These are phyloP conservation scores for Ploettnerulaceae sp. DNA, from an alignment of 2,329 filamentous ascomycete species.

Conservation along the genomic window DNA sequence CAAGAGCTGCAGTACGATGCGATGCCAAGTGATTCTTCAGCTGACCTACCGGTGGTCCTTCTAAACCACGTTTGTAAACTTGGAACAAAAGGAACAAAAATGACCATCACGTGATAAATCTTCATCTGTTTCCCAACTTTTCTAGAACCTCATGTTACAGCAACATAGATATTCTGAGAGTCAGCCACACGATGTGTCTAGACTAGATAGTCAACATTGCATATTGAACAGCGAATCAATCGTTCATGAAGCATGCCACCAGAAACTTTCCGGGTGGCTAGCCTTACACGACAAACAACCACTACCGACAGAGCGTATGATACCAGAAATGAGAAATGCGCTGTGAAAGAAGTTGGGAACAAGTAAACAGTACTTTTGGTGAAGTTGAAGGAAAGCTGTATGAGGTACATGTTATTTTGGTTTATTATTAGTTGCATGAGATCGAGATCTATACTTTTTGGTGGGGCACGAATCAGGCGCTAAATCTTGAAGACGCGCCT, in stretches of 20 bases:
- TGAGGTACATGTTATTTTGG: no score
- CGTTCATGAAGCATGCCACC: neutral
- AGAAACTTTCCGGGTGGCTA: neutral
- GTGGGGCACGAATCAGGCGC: neutral
- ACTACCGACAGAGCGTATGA: neutral
- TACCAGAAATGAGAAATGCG: neutral
- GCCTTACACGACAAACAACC: neutral
- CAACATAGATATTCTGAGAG: no score
- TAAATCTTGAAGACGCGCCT: slow-evolving; percentile 3
- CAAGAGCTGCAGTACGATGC: neutral
- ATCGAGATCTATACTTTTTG: neutral
- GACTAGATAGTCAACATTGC: neutral
- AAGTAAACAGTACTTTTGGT: no score
- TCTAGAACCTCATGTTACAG: no score
- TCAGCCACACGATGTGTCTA: neutral
- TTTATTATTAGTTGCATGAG: no score
- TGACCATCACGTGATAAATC: no score
- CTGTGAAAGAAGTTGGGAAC: neutral
- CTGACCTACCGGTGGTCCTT: no score
- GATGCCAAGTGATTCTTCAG: neutral
- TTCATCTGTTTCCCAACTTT: no score
- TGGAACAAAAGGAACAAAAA: no score
- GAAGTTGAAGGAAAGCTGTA: no score
- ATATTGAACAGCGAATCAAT: neutral
- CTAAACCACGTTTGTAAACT: no score